phyloP scores from a whole-genome alignment of 1,284 basidiomycete genomes.

The Kwoniella shivajii region DNA sequence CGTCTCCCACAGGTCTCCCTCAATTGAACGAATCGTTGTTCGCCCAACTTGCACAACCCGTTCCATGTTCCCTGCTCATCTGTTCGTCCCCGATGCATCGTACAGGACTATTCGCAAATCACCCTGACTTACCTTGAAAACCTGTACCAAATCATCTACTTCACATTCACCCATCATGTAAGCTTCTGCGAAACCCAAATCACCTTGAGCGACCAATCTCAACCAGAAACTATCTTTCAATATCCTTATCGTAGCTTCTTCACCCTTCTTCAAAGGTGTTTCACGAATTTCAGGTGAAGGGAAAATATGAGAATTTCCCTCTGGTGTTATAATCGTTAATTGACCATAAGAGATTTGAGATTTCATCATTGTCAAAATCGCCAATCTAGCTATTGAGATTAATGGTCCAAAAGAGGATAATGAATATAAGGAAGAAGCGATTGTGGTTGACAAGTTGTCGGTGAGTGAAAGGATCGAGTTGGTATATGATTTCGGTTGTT shows the following conservation, averaged over 20 bases:
- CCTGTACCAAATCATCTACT: constrained; percentile 63
- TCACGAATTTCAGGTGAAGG: constrained; percentile 39
- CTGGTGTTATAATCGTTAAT: constrained; percentile 48
- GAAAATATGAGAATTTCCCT: constrained; percentile 58
- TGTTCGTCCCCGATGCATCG: too few relatives aligned
- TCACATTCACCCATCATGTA: constrained; percentile 71
- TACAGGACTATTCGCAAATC: too few relatives aligned
- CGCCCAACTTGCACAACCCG: too few relatives aligned
- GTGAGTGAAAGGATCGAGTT: constrained; percentile 22
- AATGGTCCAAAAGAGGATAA: constrained; percentile 21
- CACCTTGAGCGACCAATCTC: constrained; percentile 65
- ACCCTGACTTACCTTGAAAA: constrained; percentile 80
- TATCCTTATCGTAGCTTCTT: constrained; percentile 62
- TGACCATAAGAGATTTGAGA: constrained; percentile 57
- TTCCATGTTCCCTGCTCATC: too few relatives aligned
- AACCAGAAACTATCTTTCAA: constrained; percentile 77
- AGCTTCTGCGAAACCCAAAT: constrained; percentile 81
- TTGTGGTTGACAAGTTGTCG: constrained; percentile 16
- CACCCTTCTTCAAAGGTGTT: not conserved
- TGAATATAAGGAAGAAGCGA: constrained; percentile 18
- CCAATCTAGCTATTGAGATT: constrained; percentile 23
- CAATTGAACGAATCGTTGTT: too few relatives aligned
- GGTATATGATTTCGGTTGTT: constrained; percentile 7
- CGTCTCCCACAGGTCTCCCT: too few relatives aligned
- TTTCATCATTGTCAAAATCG: constrained; percentile 33